Evolutionary conservation across 2,329 filamentous ascomycete genomes (phyloP), one percentile per base, ranked within the genome.

Genomic region (Xylaria sp.): DNA sequence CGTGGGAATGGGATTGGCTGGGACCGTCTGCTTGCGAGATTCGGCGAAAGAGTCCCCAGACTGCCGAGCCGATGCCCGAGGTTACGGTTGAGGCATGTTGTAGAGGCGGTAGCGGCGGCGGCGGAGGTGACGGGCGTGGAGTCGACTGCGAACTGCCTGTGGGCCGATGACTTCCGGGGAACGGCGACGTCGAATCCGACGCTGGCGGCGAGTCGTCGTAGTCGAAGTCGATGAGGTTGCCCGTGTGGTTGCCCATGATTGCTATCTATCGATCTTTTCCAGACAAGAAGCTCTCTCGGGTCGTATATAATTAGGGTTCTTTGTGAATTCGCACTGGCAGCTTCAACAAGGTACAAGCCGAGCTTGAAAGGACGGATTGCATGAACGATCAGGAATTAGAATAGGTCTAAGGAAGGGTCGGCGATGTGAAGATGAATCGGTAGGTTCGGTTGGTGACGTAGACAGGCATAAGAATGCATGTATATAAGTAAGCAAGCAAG

Each of bases 21-120:
- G 68, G 18, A 60, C 59, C 30, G 65, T 74, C 68, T 46, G 83
- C 80, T 9, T 80, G 76, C 30, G 83, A 85, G 67, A 91, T 83
- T 61, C 88, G 86, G 42, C 88, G 83, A 63, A 90, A 83, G 55
- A 91, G 78, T 16, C 87, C 87, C 39, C 84, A 62, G 30, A 72
- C 65, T 4, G 68, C 70, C 2, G 68, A 70, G 1, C 69, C 68
- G 57, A 72, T 63, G 55, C 70, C 67, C 60, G 68, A 66, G 19
- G 35, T 52, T 11, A 62, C 50, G 19, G 60, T 52, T n/a, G 55
- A 34, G 47, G 63, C 57, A 30, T 61, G 57, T 19, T 54, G 55
- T 19, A 59, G 18, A 10, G 59, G 65, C 4, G 62, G 63, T 47
- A 47, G 58, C 16, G 59, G 53, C 18, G 60, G 52, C 44, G 61